phyloP scores from a whole-genome alignment of 169 alveolate species.

The Amoebophrya sp. region DNA sequence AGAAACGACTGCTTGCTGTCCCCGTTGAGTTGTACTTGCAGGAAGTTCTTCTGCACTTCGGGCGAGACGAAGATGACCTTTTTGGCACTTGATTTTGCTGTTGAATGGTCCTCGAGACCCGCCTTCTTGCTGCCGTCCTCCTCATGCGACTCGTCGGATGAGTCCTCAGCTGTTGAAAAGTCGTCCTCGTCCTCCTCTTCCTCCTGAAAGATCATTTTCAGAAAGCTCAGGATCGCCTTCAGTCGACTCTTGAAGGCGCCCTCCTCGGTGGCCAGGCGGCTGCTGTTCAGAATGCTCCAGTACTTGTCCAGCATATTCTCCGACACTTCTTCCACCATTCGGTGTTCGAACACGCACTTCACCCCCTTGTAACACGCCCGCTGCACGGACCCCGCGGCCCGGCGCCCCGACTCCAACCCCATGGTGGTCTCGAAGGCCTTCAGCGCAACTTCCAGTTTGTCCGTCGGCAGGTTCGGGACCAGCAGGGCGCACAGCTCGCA shows the following conservation, averaged over 20 bases:
- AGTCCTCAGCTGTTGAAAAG: neutral
- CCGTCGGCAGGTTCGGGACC: neutral
- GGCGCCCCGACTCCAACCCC: neutral
- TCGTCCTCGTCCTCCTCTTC: neutral
- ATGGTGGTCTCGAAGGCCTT: neutral
- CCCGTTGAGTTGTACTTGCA: neutral
- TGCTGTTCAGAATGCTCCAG: neutral
- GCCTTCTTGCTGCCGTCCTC: neutral
- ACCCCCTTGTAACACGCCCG: slow-evolving; percentile 5
- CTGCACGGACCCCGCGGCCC: neutral
- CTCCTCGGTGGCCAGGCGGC: neutral
- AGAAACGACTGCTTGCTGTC: neutral
- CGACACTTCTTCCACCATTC: neutral
- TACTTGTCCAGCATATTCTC: neutral
- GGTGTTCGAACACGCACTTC: neutral
- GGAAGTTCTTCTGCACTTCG: neutral
- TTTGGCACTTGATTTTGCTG: too few species aligned
- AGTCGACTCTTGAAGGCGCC: neutral
- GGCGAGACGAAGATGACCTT: neutral
- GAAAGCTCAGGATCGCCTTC: neutral
- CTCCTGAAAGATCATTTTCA: neutral
- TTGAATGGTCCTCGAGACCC: too few species aligned
- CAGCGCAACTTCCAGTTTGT: neutral
- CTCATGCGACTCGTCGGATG: neutral
- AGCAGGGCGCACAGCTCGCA: neutral